A percentile compares a stretch with the other conserved stretches of the same genome.
phyloP scores from a whole-genome alignment of 169 alveolate genomes.

The Plasmodium gonderi region DNA sequence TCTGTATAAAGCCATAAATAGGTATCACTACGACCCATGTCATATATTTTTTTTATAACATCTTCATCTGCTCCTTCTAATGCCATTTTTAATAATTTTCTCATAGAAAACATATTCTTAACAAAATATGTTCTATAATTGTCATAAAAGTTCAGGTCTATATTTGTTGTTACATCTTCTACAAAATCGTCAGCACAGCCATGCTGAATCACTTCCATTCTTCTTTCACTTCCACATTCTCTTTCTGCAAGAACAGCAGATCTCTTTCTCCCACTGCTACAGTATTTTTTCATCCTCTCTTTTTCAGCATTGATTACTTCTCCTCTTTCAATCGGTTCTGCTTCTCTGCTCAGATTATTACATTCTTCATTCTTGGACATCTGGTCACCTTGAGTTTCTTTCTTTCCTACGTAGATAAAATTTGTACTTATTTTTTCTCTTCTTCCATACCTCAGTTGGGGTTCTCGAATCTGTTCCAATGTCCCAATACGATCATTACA shows the following conservation, averaged over 20 bases:
- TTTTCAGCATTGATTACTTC: not conserved
- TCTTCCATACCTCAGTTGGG: too few relatives aligned
- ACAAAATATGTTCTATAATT: slow-evolving; percentile 43
- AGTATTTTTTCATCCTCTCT: not conserved
- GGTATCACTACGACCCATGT: slow-evolving; percentile 66
- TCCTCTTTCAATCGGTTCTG: not conserved
- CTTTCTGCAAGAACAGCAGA: not conserved
- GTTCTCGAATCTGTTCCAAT: too few relatives aligned
- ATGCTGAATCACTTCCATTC: not conserved
- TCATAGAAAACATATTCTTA: slow-evolving; percentile 45
- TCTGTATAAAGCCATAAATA: slow-evolving; percentile 58
- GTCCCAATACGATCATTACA: too few relatives aligned
- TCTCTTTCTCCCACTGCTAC: not conserved
- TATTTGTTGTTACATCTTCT: slow-evolving; percentile 39
- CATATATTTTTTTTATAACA: slow-evolving; percentile 34
- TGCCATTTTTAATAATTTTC: slow-evolving; percentile 58
- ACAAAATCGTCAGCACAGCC: slow-evolving; percentile 7
- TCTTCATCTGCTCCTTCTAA: slow-evolving; percentile 41
- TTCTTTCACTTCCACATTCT: not conserved
- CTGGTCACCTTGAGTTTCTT: not conserved
- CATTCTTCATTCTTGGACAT: not conserved
- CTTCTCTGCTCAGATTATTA: not conserved
- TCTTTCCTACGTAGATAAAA: too few relatives aligned
- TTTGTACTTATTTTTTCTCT: too few relatives aligned
- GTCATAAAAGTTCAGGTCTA: slow-evolving; percentile 16